Base-by-base conservation (phyloP, 192 early-diverging fungal genomes). In the Funneliformis mosseae region DNA sequence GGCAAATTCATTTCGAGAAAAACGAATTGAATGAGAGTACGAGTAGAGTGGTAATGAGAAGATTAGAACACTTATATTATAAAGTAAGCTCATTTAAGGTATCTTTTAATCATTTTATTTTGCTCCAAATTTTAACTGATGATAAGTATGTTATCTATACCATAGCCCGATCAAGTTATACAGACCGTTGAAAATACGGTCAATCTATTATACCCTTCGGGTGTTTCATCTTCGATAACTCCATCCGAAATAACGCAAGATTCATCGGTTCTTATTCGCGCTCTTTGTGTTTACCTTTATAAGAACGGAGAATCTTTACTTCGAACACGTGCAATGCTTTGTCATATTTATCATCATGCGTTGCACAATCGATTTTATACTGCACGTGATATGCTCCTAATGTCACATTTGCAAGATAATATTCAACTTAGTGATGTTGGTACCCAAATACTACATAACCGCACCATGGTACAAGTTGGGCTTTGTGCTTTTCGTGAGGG, bases 401-500 rank as follows among this genome's bases (percentile, higher is more conserved):
- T 99, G 98, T 98, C 97, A 33, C 96, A 97, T 83, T 90, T 99
- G 68, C 98, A 99, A 88, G 98, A 99, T 81, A 92, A 90, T 74
- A 93, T 96, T 76, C 90, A 91, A 45, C 92, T 93, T 83, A 94
- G 94, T 25, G 98, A 99, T 81, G 85, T 98, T 74, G 88, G 89
- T 64, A 98, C 96, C 21, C 97, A 99, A 87, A 95, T 97, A 60
- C 88, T 99, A 74, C 96, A 94, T 90, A 99, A 99, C 91, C 93
- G 98, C 46, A 92, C 97, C 3, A 91, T 97, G 86, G 97, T 95
- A 23, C 97, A 99, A 88, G 89, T 99, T 67, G 98, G 98, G 72
- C 48, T 89, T 98, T 71, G 95, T 79, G 98, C 98, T 1, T 99
- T 99, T 93, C 94, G 98, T 27, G 86, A 91, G 50, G 98, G 98